Base-by-base conservation (phyloP, 1,284 basidiomycete species). In the Schizophyllum amplum region DNA sequence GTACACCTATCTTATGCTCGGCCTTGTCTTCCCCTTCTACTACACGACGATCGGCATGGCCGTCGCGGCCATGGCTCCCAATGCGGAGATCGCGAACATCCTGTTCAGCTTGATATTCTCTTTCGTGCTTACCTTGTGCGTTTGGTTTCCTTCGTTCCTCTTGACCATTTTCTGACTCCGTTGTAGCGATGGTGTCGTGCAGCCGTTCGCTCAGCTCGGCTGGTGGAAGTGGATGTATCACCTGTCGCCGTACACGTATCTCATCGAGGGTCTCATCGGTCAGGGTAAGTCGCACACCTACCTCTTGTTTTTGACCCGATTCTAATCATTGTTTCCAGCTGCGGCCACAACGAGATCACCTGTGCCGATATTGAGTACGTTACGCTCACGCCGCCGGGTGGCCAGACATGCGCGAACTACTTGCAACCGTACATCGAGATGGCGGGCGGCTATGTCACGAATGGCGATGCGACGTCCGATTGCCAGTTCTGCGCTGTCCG, bases 151-250 rank as follows among this genome's bases (percentile, higher is more conserved):
- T 47, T 23, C 7, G n/a, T 56, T n/a, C n/a, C n/a, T n/a, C n/a
- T n/a, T n/a, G n/a, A n/a, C n/a, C n/a, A n/a, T n/a, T 62, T n/a
- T 55, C 59, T 65, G 57, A 62, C 50, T 61, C 57, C 58, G 47
- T 33, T n/a, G 7, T 57, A 83, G 77, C 69, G 80, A 84, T 59
- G 85, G 84, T 62, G 82, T 86, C 23, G 61, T 87, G 52, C 84
- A 87, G 66, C 84, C 85, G 0, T 87, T 74, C 70, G 65, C 74
- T 5, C 68, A 76, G 15, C 79, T 92, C 5, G 85, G 83, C 5
- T 92, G 88, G 85, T 92, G 89, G 90, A 74, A 75, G 61, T 93
- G 90, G 86, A 89, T 92, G 56, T 59, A 92, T 67, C 80, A 77
- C 50, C 66, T 88, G 15, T 90, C 87, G 1, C 92, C 92, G 0